phyloP scores from a whole-genome alignment of 495 filamentous ascomycete species.

The Gamarada debralockiae region DNA sequence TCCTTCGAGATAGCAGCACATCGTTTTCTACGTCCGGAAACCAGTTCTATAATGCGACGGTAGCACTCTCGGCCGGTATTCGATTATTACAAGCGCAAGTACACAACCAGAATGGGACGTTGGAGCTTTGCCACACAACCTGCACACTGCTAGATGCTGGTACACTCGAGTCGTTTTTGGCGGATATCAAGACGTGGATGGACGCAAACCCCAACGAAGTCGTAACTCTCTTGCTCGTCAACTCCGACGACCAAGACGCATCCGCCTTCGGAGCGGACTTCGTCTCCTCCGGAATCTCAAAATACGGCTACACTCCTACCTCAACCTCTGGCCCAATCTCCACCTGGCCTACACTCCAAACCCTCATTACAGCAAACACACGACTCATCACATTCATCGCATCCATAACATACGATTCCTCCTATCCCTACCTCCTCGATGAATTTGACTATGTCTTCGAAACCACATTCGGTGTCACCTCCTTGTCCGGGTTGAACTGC shows the following conservation, averaged over 20 bases:
- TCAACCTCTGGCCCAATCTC: slow-evolving; percentile 24
- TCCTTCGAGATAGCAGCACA: slow-evolving; percentile 50
- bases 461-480: slow-evolving; percentile 59
- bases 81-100: slow-evolving; percentile 69
- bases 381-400: slow-evolving; percentile 63
- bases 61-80: slow-evolving; percentile 63
- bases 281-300: slow-evolving; percentile 45
- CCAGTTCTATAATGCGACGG: slow-evolving; percentile 61
- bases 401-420: slow-evolving; percentile 41
- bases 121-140: slow-evolving; percentile 62
- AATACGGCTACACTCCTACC: slow-evolving; percentile 54
- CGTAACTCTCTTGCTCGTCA: slow-evolving; percentile 66
- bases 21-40: slow-evolving; percentile 57
- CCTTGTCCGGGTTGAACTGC: slow-evolving; percentile 51
- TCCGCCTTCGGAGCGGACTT: slow-evolving; percentile 51
- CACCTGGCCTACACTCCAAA: slow-evolving; percentile 60
- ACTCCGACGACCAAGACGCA: slow-evolving; percentile 52
- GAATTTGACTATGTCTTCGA: slow-evolving; percentile 73
- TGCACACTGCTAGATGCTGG: slow-evolving; percentile 66
- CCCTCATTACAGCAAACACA: slow-evolving; percentile 55
- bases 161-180: slow-evolving; percentile 51
- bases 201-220: slow-evolving; percentile 63
- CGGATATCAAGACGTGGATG: slow-evolving; percentile 58
- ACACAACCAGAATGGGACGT: slow-evolving; percentile 46
- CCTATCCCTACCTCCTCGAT: slow-evolving; percentile 58